These are phyloP conservation scores for Cutaneotrichosporon sp. DNA, from an alignment of 1,284 basidiomycete genomes.

Conservation along the genomic window DNA sequence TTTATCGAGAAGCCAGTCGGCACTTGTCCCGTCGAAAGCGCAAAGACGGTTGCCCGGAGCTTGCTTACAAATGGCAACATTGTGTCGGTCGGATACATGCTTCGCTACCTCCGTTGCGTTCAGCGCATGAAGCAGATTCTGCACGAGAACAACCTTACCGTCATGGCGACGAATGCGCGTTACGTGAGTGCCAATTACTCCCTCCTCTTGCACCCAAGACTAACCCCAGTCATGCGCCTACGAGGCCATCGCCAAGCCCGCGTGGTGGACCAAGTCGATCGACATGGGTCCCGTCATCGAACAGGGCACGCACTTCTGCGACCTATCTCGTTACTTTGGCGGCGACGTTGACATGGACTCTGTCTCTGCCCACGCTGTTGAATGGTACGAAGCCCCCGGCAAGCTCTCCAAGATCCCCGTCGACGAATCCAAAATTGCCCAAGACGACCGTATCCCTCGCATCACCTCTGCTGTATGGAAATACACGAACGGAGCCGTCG, in stretches of 20 bases:
- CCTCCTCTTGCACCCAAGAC: no score
- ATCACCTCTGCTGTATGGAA: slow-evolving; percentile 59
- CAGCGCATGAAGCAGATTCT: slow-evolving; percentile 98
- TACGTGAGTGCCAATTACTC: slow-evolving; percentile 60
- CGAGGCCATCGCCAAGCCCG: slow-evolving; percentile 80
- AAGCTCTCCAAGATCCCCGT: slow-evolving; percentile 70
- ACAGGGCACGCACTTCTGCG: slow-evolving; percentile 81
- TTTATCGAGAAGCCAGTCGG: slow-evolving; percentile 94
- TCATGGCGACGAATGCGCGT: slow-evolving; percentile 94
- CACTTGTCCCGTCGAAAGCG: slow-evolving; percentile 66
- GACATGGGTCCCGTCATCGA: slow-evolving; percentile 83
- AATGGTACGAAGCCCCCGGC: slow-evolving; percentile 88
- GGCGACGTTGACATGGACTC: slow-evolving; percentile 85
- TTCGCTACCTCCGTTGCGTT: slow-evolving; percentile 91
- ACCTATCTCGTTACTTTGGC: slow-evolving; percentile 87
- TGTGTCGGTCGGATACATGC: slow-evolving; percentile 89
- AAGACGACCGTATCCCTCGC: slow-evolving; percentile 52
- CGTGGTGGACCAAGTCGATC: slow-evolving; percentile 96
- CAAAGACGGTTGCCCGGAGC: slow-evolving; percentile 64
- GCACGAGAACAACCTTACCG: slow-evolving; percentile 86
- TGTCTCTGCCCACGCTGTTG: slow-evolving; percentile 70
- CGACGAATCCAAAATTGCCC: slow-evolving; percentile 51
- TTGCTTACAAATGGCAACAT: slow-evolving; percentile 70
- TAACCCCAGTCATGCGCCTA: slow-evolving; percentile 3
- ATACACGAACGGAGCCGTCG: slow-evolving; percentile 90